phyloP scores from a whole-genome alignment of 495 filamentous ascomycete species.

The Hypoxylon rickii region DNA sequence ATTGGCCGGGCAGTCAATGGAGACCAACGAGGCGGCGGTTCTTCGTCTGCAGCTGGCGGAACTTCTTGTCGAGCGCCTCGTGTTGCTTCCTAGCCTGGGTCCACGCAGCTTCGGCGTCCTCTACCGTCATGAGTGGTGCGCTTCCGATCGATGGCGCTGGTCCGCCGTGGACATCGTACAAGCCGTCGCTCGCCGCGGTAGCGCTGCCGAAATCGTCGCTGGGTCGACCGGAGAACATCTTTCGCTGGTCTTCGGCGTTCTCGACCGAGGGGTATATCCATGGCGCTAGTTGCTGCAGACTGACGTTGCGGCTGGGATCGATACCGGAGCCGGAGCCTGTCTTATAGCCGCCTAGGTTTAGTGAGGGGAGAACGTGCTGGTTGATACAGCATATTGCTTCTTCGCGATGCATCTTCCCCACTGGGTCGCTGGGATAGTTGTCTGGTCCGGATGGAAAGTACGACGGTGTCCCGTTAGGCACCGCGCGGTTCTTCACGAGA shows the following conservation, averaged over 20 bases:
- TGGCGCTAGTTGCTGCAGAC: slow-evolving; percentile 46
- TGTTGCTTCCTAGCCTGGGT: slow-evolving; percentile 64
- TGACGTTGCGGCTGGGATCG: slow-evolving; percentile 35
- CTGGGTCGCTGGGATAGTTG: slow-evolving; percentile 51
- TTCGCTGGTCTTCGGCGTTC: slow-evolving; percentile 29
- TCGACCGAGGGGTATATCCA: slow-evolving; percentile 47
- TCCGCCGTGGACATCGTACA: slow-evolving; percentile 30
- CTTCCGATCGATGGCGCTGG: slow-evolving; percentile 47
- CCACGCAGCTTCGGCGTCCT: slow-evolving; percentile 66
- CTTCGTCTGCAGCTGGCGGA: slow-evolving; percentile 63
- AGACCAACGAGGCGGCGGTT: slow-evolving; percentile 51
- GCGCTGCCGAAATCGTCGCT: slow-evolving; percentile 28
- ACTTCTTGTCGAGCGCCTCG: slow-evolving; percentile 70
- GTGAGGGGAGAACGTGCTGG: slow-evolving; percentile 63
- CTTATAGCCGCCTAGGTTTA: slow-evolving; percentile 49
- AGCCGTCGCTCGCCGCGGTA: slow-evolving; percentile 5
- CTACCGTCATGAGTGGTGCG: slow-evolving; percentile 56
- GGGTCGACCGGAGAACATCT: slow-evolving; percentile 30
- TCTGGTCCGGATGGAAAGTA: slow-evolving; percentile 53
- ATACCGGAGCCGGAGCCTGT: slow-evolving; percentile 37
- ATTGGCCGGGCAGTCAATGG: slow-evolving; percentile 38
- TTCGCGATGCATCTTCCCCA: slow-evolving; percentile 62
- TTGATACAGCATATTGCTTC: slow-evolving; percentile 69
- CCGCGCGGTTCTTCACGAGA: slow-evolving; percentile 59
- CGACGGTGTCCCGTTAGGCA: slow-evolving; percentile 58